phyloP scores from a whole-genome alignment of 148 eudicot species.

The Arbutus unedo region DNA sequence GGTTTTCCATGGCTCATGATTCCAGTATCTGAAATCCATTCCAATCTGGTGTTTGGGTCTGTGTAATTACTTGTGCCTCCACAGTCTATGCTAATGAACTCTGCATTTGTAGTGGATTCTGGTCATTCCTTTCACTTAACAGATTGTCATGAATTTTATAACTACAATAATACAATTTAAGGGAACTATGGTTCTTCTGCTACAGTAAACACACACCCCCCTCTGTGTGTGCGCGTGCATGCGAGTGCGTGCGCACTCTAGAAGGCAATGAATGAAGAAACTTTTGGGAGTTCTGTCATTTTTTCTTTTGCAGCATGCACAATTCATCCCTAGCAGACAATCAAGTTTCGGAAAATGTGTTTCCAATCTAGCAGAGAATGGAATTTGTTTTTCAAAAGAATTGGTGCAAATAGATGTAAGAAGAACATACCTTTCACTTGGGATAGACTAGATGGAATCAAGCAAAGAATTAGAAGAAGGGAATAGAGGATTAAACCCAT shows the following conservation, averaged over 20 bases:
- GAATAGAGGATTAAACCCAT: conserved; percentile 43
- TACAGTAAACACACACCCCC: background rate
- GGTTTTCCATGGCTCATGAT: conserved; percentile 50
- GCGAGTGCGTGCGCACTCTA: background rate
- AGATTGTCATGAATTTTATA: background rate
- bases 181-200: background rate
- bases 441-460: conserved; percentile 32
- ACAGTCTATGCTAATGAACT: conserved; percentile 92
- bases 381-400: background rate
- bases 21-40: conserved; percentile 71
- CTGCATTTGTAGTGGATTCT: conserved; percentile 45
- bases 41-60: conserved; percentile 50
- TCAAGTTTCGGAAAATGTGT: background rate
- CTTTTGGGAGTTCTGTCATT: background rate
- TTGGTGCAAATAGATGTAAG: background rate
- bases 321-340: background rate
- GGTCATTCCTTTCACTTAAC: background rate
- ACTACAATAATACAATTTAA: background rate
- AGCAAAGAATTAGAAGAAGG: conserved; percentile 39
- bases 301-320: background rate
- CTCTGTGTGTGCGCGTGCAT: background rate
- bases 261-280: background rate
- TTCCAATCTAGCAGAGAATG: background rate
- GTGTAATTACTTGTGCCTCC: conserved; percentile 75
- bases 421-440: conserved; percentile 71